Evolutionary conservation across 2,329 filamentous ascomycete species (phyloP).

Genomic region (Laburnicola sp.): DNA sequence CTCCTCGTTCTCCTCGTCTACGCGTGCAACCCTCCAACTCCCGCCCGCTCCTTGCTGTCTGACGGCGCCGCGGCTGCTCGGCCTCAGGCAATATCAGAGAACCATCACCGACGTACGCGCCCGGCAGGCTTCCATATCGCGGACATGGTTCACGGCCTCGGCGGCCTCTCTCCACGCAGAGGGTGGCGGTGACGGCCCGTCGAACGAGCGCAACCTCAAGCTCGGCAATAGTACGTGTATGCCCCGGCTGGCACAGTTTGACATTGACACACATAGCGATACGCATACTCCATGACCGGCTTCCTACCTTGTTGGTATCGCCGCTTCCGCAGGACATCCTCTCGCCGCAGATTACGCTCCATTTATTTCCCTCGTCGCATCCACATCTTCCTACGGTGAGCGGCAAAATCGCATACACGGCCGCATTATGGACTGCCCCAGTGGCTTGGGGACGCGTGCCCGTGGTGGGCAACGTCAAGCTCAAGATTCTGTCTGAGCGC

Average conservation of each 20-base stretch:
- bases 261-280: slow-evolving; percentile 52
- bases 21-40: slow-evolving; percentile 36
- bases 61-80: slow-evolving; percentile 32
- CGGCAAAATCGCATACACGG: slow-evolving; percentile 85
- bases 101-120: slow-evolving; percentile 38
- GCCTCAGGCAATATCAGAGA: slow-evolving; percentile 39
- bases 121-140: slow-evolving; percentile 38
- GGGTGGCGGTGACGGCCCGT: slow-evolving; percentile 50
- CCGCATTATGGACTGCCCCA: slow-evolving; percentile 92
- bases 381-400: slow-evolving; percentile 90
- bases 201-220: slow-evolving; percentile 63
- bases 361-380: slow-evolving; percentile 73
- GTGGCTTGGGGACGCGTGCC: slow-evolving; percentile 94
- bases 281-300: slow-evolving; percentile 62
- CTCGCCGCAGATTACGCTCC: slow-evolving; percentile 63
- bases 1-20: slow-evolving; percentile 50
- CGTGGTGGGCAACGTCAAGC: slow-evolving; percentile 83
- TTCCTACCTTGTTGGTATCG: slow-evolving; percentile 63
- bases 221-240: slow-evolving; percentile 60
- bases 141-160: slow-evolving; percentile 51
- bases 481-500: slow-evolving; percentile 86
- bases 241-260: neutral
- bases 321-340: slow-evolving; percentile 65
- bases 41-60: slow-evolving; percentile 25
- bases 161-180: slow-evolving; percentile 33